These are phyloP conservation scores for Nicotiana obtusifolia DNA, from an alignment of 257 asterid genomes.

Conservation along the genomic window DNA sequence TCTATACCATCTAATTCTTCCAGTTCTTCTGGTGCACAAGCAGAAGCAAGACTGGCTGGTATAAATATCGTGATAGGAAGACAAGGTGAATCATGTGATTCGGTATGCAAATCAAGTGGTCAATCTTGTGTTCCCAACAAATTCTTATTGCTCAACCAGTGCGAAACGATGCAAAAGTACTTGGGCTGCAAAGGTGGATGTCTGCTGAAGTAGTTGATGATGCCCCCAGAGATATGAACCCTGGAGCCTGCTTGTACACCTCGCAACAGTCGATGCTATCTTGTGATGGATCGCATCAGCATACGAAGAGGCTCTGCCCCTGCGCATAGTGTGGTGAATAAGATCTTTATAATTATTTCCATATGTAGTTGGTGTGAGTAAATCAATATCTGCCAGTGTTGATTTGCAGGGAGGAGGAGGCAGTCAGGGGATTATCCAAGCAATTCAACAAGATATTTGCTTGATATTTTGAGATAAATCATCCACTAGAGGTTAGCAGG, in stretches of 20 bases:
- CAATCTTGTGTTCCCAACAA: constrained; percentile 92
- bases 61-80: constrained; percentile 71
- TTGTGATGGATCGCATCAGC: constrained; percentile 74
- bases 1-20: constrained; percentile 63
- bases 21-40: constrained; percentile 51
- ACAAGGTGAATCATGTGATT: constrained; percentile 87
- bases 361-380: no score
- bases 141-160: constrained; percentile 67
- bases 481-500: no score
- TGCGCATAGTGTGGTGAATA: constrained; percentile 46
- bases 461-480: no score
- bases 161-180: constrained; percentile 72
- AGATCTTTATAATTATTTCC: not conserved
- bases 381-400: no score
- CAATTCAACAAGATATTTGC: no score
- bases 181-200: constrained; percentile 82
- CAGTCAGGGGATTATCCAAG: no score
- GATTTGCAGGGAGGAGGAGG: no score
- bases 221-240: constrained; percentile 74
- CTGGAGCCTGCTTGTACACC: constrained; percentile 76
- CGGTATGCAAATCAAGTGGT: constrained; percentile 67
- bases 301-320: constrained; percentile 84
- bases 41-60: constrained; percentile 62
- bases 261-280: constrained; percentile 52
- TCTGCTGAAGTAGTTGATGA: constrained; percentile 80